These are phyloP conservation scores for Sextonia rubra DNA, from an alignment of 164 flowering plant genomes.

Conservation along the genomic window DNA sequence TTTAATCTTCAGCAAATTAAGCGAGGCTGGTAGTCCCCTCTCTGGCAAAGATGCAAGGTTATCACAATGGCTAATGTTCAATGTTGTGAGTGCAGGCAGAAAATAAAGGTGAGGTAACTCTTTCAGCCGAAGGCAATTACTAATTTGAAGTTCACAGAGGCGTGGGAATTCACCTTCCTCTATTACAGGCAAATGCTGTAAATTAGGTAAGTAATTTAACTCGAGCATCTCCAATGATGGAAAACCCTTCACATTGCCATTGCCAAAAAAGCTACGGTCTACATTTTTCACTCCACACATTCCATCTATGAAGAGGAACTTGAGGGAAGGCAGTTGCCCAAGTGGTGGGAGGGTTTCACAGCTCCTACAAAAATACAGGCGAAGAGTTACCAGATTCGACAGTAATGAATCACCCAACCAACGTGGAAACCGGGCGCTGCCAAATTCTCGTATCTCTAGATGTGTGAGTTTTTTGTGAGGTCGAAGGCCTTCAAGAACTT, in stretches of 20 bases:
- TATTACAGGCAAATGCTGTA: neutral
- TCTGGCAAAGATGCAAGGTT: too few relatives aligned
- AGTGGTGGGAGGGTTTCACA: constrained; percentile 10
- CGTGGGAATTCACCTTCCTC: constrained; percentile 7
- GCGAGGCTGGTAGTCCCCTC: too few relatives aligned
- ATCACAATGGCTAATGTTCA: too few relatives aligned
- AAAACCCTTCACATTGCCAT: neutral
- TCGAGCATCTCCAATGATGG: constrained; percentile 6
- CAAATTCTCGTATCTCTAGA: neutral
- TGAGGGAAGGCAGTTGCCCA: constrained; percentile 6
- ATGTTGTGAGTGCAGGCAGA: too few relatives aligned
- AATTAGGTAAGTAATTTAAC: neutral
- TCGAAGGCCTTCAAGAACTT: constrained; percentile 8
- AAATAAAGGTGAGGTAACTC: neutral
- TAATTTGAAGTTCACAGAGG: constrained; percentile 4
- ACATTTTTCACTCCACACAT: neutral
- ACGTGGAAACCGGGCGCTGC: neutral
- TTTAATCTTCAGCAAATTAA: too few relatives aligned
- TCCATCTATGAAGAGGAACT: neutral
- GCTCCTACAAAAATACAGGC: neutral
- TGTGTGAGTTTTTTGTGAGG: constrained; percentile 1
- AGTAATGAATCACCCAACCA: constrained; percentile 6
- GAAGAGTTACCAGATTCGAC: neutral
- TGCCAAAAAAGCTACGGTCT: neutral
- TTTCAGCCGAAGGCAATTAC: neutral